phyloP scores from a whole-genome alignment of 768 basidiomycete genomes.

The Phanerochaete sordida region DNA sequence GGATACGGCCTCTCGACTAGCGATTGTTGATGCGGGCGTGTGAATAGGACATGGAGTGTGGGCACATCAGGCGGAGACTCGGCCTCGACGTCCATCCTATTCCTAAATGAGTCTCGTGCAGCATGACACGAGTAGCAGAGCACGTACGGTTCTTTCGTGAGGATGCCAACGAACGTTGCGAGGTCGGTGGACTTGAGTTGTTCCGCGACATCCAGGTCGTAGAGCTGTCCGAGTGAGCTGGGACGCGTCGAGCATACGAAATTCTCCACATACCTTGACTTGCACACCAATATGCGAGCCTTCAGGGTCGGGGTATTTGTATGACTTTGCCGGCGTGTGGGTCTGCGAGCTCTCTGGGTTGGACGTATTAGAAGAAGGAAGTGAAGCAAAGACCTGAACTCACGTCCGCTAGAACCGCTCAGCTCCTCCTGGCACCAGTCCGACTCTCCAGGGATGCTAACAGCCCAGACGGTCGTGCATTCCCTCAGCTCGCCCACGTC shows the following conservation, averaged over 20 bases:
- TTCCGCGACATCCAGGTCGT: conserved; percentile 43
- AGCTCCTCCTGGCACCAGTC: conserved; percentile 46
- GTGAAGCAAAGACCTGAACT: background rate
- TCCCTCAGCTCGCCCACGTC: conserved; percentile 57
- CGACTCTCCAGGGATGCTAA: conserved; percentile 67
- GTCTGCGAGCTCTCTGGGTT: background rate
- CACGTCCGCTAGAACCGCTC: conserved; percentile 22
- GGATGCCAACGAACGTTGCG: conserved; percentile 69
- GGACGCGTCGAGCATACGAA: background rate
- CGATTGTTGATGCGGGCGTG: conserved; percentile 35
- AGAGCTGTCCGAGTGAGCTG: conserved; percentile 41
- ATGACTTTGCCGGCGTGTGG: conserved; percentile 31
- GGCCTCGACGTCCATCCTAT: conserved; percentile 33
- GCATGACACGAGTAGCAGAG: background rate
- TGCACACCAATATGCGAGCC: conserved; percentile 63
- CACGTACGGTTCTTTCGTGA: conserved; percentile 61
- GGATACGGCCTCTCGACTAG: conserved; percentile 40
- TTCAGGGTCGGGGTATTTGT: conserved; percentile 63
- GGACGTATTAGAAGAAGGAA: background rate
- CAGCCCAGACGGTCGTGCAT: conserved; percentile 66
- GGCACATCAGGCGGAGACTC: conserved; percentile 42
- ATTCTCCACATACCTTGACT: conserved; percentile 56
- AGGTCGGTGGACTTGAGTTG: conserved; percentile 59
- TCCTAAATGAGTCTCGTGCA: background rate
- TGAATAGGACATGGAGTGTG: conserved; percentile 68